Conservation (phyloP, 108 stramenopile genomes). For the Skeletonema costatum region DNA sequence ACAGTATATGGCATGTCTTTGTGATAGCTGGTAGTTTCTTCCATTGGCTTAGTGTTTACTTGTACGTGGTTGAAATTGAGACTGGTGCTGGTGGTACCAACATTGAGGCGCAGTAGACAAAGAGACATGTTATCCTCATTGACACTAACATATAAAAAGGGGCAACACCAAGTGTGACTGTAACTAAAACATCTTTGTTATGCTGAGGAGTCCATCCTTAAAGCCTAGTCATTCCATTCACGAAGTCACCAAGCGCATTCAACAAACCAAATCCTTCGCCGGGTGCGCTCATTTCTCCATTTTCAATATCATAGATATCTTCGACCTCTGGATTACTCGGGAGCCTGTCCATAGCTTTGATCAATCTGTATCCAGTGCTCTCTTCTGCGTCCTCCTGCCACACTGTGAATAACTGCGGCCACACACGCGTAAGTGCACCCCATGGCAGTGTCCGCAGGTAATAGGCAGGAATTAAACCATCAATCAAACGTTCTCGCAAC, state of each 20-base stretch:
- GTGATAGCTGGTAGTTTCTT: constrained; percentile 77
- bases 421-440: constrained; percentile 85
- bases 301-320: constrained; percentile 84
- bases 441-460: constrained; percentile 88
- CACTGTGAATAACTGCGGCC: constrained; percentile 74
- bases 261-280: constrained; percentile 59
- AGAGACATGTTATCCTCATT: background rate
- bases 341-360: constrained; percentile 61
- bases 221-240: constrained; percentile 72
- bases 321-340: constrained; percentile 88
- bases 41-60: constrained; percentile 75
- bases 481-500: constrained; percentile 86
- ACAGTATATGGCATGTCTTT: constrained; percentile 86
- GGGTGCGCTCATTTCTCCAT: constrained; percentile 47
- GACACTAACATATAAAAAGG: background rate
- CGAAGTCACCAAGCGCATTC: constrained; percentile 66
- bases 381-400: constrained; percentile 91
- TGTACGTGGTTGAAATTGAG: constrained; percentile 54
- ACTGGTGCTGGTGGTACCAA: background rate
- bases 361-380: constrained; percentile 82
- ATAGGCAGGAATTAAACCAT: constrained; percentile 69
- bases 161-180: background rate
- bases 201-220: constrained; percentile 23
- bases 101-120: background rate
- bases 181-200: background rate